These are phyloP conservation scores for Pyrenophora graminea DNA, from an alignment of 2,329 filamentous ascomycete species.

Conservation along the genomic window DNA sequence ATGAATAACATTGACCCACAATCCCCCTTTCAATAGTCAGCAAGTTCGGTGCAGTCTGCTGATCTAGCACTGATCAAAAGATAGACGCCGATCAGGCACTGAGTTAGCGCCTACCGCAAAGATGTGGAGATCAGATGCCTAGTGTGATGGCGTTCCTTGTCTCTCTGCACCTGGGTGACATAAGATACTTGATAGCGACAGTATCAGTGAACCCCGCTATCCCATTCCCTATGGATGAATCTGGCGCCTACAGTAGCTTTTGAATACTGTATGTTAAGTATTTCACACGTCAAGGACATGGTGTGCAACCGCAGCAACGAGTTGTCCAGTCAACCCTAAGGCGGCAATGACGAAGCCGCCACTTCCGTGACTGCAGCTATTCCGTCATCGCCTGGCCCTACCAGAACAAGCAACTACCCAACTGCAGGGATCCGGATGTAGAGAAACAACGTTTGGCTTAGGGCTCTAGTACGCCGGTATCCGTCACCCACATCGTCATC, in stretches of 20 bases:
- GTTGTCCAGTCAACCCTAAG: slow-evolving; percentile 1
- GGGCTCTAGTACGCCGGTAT: slow-evolving; percentile 3
- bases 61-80: too few species aligned
- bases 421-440: neutral
- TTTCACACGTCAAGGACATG: too few species aligned
- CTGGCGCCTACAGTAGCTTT: too few species aligned
- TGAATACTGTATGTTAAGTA: too few species aligned
- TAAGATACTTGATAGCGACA: too few species aligned
- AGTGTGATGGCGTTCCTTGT: too few species aligned
- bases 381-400: slow-evolving; percentile 12
- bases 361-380: slow-evolving; percentile 14
- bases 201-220: too few species aligned
- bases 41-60: neutral
- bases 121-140: too few species aligned
- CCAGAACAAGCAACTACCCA: slow-evolving; percentile 8
- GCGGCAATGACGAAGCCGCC: slow-evolving; percentile 12
- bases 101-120: too few species aligned
- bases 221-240: too few species aligned
- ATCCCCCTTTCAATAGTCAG: neutral
- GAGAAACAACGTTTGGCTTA: slow-evolving; percentile 6
- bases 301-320: neutral
- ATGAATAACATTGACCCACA: neutral
- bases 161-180: too few species aligned
- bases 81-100: too few species aligned
- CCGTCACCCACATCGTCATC: slow-evolving; percentile 3